Conservation (phyloP, 495 filamentous ascomycete genomes). For the Aspergillus asperescens region DNA sequence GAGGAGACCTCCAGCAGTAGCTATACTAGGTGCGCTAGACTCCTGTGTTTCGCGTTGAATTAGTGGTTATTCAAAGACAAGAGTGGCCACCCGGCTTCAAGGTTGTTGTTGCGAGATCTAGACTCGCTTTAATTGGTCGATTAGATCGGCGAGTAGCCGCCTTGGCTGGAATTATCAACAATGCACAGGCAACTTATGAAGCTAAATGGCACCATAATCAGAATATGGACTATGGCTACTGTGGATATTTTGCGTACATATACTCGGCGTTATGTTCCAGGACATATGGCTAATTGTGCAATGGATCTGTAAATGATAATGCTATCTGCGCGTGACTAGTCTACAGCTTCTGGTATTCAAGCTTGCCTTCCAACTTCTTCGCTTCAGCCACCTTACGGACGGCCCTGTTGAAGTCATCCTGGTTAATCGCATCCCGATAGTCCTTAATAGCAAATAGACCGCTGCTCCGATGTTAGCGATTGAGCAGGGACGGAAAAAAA, state of each 20-base stretch:
- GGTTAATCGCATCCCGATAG: slow-evolving; percentile 89
- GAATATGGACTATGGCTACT: too few relatives aligned
- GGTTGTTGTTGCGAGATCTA: slow-evolving; percentile 9
- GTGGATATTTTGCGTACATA: not conserved
- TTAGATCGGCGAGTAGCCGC: slow-evolving; percentile 7
- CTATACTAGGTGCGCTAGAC: not conserved
- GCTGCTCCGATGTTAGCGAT: slow-evolving; percentile 42
- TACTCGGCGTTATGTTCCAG: not conserved
- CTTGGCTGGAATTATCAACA: slow-evolving; percentile 8
- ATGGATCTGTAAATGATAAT: slow-evolving; percentile 5
- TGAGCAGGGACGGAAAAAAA: not conserved
- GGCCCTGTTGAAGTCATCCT: slow-evolving; percentile 98
- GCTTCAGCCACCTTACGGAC: slow-evolving; percentile 94
- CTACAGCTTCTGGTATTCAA: slow-evolving; percentile 97
- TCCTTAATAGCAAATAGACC: slow-evolving; percentile 97
- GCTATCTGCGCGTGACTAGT: slow-evolving; percentile 17
- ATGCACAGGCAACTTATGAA: too few relatives aligned
- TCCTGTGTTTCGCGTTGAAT: not conserved
- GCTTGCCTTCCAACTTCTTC: slow-evolving; percentile 97
- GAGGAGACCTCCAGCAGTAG: not conserved
- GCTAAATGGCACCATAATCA: too few relatives aligned
- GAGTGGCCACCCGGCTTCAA: slow-evolving; percentile 21
- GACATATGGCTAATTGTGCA: slow-evolving; percentile 13
- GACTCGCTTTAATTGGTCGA: slow-evolving; percentile 7
- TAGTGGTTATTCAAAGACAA: not conserved